These are phyloP conservation scores for Puccinia novopanici DNA, from an alignment of 1,284 basidiomycete genomes.

Conservation along the genomic window DNA sequence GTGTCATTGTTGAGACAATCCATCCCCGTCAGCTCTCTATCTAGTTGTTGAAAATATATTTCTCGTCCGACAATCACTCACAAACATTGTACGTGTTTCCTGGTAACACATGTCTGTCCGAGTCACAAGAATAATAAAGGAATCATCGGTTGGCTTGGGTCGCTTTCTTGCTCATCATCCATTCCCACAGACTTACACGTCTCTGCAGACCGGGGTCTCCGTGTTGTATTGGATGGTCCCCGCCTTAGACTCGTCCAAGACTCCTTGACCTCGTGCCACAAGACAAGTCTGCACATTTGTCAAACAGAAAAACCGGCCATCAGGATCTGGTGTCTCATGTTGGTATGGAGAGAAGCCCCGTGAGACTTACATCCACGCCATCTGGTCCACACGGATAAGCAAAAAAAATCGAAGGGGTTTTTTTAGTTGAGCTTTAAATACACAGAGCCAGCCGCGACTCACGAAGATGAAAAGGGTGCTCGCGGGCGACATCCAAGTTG, in stretches of 20 bases:
- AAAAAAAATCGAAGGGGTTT: not conserved
- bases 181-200: slow-evolving; percentile 51
- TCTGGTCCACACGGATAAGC: not conserved
- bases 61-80: too few relatives aligned
- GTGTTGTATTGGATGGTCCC: slow-evolving; percentile 53
- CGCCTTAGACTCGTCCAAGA: slow-evolving; percentile 53
- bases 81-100: slow-evolving; percentile 38
- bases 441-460: not conserved
- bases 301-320: not conserved
- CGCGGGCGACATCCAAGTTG: slow-evolving; percentile 57
- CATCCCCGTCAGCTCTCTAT: not conserved
- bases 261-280: slow-evolving; percentile 58
- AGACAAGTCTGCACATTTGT: slow-evolving; percentile 52
- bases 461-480: slow-evolving; percentile 59
- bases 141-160: not conserved
- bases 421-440: not conserved
- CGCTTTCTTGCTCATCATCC: not conserved
- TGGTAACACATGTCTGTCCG: slow-evolving; percentile 35
- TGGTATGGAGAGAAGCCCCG: not conserved
- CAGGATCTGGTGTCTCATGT: not conserved
- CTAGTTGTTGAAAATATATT: too few relatives aligned
- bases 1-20: too few relatives aligned
- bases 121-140: not conserved
- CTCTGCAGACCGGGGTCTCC: slow-evolving; percentile 59
- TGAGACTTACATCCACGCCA: slow-evolving; percentile 33